Conservation (phyloP, 139 green algal genomes). For the Chlamydomonas asymmetrica region DNA sequence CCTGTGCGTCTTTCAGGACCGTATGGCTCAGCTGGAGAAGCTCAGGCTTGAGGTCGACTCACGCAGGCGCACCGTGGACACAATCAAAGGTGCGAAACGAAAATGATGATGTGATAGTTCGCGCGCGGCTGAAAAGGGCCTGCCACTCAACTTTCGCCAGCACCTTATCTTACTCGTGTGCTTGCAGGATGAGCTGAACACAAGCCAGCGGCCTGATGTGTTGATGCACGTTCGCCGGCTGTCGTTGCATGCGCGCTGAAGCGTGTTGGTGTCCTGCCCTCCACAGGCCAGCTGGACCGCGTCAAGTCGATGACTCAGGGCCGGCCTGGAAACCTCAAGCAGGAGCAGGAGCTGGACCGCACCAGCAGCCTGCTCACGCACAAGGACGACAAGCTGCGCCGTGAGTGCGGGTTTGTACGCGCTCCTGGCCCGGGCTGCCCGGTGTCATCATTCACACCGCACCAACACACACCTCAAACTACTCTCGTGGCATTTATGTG, state of each 20-base stretch:
- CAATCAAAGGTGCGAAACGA: no score
- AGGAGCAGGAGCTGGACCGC: conserved; percentile 74
- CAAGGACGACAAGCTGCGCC: conserved; percentile 80
- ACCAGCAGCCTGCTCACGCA: conserved; percentile 67
- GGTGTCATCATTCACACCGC: no score
- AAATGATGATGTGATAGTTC: no score
- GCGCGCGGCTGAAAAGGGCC: no score
- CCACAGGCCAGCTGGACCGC: conserved; percentile 38
- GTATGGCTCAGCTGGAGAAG: conserved; percentile 78
- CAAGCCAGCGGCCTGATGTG: no score
- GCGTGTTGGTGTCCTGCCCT: neutral
- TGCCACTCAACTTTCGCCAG: no score
- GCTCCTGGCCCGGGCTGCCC: no score
- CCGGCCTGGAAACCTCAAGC: conserved; percentile 58
- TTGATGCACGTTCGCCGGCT: neutral
- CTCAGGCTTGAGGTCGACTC: conserved; percentile 87
- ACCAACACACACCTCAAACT: neutral
- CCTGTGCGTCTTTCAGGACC: conserved; percentile 57
- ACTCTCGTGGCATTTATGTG: neutral
- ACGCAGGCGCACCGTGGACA: conserved; percentile 74
- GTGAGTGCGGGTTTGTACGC: conserved; percentile 43
- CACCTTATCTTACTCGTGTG: no score
- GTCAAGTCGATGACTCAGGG: conserved; percentile 12
- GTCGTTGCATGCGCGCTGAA: conserved; percentile 3
- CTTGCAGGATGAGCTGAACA: no score